Evolutionary conservation across 2,329 filamentous ascomycete genomes (phyloP).

Genomic region (Botryotinia narcissicola): DNA sequence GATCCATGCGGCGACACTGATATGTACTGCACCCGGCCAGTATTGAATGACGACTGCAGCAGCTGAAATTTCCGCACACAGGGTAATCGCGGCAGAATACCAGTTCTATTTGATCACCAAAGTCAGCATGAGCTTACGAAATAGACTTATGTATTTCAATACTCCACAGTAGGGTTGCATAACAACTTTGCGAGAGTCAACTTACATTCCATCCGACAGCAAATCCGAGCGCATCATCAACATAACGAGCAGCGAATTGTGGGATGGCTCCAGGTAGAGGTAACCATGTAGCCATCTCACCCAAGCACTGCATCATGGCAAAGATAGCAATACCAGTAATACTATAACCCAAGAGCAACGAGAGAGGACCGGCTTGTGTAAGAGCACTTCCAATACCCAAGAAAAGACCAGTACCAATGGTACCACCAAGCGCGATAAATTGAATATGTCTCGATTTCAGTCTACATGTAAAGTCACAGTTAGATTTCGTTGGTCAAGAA

Average conservation of each 20-base stretch:
- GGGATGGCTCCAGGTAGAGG: constrained; percentile 52
- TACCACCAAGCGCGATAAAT: constrained; percentile 59
- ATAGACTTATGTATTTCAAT: neutral
- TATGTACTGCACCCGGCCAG: constrained; percentile 41
- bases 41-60: constrained; percentile 50
- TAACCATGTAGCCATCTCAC: constrained; percentile 52
- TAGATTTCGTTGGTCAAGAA: neutral
- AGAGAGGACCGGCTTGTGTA: constrained; percentile 52
- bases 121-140: constrained; percentile 16
- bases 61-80: constrained; percentile 50
- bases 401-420: constrained; percentile 56
- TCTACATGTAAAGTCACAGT: constrained; percentile 21
- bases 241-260: constrained; percentile 44
- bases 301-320: constrained; percentile 50
- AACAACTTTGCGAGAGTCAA: constrained; percentile 42
- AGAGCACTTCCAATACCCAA: constrained; percentile 54
- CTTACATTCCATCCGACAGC: constrained; percentile 58
- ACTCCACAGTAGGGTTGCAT: too few species aligned
- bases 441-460: constrained; percentile 52
- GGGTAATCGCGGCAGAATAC: constrained; percentile 36
- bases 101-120: constrained; percentile 30
- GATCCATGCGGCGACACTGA: constrained; percentile 38
- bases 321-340: constrained; percentile 53
- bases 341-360: constrained; percentile 51
- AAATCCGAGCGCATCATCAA: constrained; percentile 55